These are phyloP conservation scores for Suhomyces bribrorum DNA, from an alignment of 1,139 yeast species.

Conservation along the genomic window DNA sequence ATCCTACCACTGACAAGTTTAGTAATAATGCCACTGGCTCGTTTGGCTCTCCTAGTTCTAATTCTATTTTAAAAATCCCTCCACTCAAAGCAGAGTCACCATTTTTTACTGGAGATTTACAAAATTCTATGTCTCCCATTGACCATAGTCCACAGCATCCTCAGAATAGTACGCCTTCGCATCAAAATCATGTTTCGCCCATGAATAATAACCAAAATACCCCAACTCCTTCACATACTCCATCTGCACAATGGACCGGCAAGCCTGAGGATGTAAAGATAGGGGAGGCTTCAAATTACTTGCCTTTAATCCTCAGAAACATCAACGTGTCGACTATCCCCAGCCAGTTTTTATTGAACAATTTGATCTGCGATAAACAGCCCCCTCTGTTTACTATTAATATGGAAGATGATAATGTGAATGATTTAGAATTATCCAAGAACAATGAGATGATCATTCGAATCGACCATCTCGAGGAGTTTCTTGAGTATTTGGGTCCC, in stretches of 20 bases:
- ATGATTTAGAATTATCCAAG: constrained; percentile 33
- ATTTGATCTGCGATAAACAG: constrained; percentile 18
- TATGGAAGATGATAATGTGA: constrained; percentile 37
- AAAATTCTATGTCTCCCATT: constrained; percentile 22
- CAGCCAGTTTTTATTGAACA: constrained; percentile 42
- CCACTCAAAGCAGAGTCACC: constrained; percentile 32
- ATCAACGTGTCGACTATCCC: constrained; percentile 65
- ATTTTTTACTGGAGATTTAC: constrained; percentile 26
- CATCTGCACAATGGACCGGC: constrained; percentile 7
- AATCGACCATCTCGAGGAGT: constrained; percentile 31
- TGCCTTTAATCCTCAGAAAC: constrained; percentile 64
- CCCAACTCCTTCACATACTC: constrained; percentile 7
- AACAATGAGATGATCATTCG: constrained; percentile 34
- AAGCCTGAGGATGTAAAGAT: constrained; percentile 13
- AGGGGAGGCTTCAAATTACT: constrained; percentile 51
- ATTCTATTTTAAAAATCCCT: constrained; percentile 15
- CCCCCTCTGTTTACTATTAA: constrained; percentile 34
- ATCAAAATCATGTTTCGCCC: constrained; percentile 3
- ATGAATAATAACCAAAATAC: constrained; percentile 4
- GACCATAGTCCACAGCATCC: constrained; percentile 20
- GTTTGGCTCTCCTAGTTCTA: constrained; percentile 29
- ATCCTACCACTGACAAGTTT: neutral
- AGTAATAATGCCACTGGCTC: constrained; percentile 20
- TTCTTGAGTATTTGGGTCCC: constrained; percentile 35
- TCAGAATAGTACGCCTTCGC: constrained; percentile 5